phyloP scores from a whole-genome alignment of 768 basidiomycete species.

The Trametes cubensis region DNA sequence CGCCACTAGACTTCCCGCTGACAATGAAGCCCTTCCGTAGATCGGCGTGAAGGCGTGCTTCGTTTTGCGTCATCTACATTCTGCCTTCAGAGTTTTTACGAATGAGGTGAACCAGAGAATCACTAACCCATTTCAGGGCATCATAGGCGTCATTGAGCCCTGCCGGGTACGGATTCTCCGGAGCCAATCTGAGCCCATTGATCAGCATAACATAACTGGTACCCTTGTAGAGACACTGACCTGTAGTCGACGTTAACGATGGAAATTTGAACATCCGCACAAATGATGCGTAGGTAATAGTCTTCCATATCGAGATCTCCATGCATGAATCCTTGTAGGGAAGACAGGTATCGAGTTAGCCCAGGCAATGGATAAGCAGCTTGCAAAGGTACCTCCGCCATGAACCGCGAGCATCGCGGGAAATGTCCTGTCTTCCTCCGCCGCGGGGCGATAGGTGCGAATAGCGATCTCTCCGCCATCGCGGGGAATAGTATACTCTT shows the following conservation, averaged over 20 bases:
- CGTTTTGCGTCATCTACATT: background rate
- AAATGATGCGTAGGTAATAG: conserved; percentile 20
- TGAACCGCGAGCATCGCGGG: conserved; percentile 13
- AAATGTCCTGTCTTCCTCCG: conserved; percentile 1
- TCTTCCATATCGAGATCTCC: conserved; percentile 26
- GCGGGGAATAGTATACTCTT: background rate
- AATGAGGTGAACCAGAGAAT: background rate
- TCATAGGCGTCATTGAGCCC: conserved; percentile 29
- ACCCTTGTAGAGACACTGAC: background rate
- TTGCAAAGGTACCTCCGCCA: conserved; percentile 10
- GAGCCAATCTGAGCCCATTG: conserved; percentile 25
- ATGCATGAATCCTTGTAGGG: conserved; percentile 5
- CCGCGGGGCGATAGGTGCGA: background rate
- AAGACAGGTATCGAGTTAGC: too few species aligned
- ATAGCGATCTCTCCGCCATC: background rate
- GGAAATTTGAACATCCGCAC: conserved; percentile 23
- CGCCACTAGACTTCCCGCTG: conserved; percentile 30
- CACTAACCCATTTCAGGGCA: background rate
- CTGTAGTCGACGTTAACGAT: conserved; percentile 27
- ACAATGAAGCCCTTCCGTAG: conserved; percentile 30
- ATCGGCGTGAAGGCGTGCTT: conserved; percentile 16
- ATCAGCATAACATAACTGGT: background rate
- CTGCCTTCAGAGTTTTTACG: too few species aligned
- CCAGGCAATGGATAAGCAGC: too few species aligned
- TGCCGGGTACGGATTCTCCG: conserved; percentile 32